Percentiles rank a stretch among this genome's conserved stretches.
These are phyloP conservation scores for Ammopiptanthus mongolicus DNA, from an alignment of 306 rosid genomes.

Conservation along the genomic window DNA sequence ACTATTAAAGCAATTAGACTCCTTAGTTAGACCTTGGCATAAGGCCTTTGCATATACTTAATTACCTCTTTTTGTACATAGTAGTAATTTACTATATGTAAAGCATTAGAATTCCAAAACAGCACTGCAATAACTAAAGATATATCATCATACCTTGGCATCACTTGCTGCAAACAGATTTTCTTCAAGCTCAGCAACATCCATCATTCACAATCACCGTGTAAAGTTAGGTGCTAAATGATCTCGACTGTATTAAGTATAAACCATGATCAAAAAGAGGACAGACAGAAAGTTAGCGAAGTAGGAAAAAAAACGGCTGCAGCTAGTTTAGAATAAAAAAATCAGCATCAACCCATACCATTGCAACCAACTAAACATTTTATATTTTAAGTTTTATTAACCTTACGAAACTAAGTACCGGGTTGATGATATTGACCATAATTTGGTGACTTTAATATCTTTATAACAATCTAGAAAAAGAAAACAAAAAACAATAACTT, in stretches of 20 bases:
- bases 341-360: background rate
- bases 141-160: conserved; percentile 57
- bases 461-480: background rate
- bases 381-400: background rate
- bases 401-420: background rate
- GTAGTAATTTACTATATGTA: background rate
- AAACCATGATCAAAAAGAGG: conserved; percentile 5
- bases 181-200: conserved; percentile 65
- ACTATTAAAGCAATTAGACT: background rate
- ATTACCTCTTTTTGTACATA: background rate
- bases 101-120: background rate
- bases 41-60: background rate
- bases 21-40: background rate
- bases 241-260: conserved; percentile 37
- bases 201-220: conserved; percentile 46
- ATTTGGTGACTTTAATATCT: background rate
- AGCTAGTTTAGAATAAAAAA: background rate
- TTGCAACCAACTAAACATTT: background rate
- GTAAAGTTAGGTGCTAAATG: conserved; percentile 16
- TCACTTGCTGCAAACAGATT: conserved; percentile 71
- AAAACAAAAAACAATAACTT: background rate
- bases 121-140: background rate
- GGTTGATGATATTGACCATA: background rate
- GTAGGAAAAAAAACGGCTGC: background rate
- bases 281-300: conserved; percentile 14